phyloP scores from a whole-genome alignment of 495 filamentous ascomycete species.

The Annulohypoxylon bovei region DNA sequence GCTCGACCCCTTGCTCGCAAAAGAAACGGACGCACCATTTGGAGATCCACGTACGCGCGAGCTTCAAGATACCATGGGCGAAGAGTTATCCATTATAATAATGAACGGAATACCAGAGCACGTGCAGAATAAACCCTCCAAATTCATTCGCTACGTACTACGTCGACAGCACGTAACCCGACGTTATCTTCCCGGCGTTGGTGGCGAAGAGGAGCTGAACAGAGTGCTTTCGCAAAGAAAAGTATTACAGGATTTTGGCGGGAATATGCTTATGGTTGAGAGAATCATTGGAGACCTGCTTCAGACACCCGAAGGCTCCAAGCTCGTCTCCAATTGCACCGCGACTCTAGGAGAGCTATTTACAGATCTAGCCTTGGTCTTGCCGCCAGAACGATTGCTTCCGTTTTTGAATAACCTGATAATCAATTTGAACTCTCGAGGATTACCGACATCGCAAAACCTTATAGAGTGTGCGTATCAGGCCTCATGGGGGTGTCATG shows the following conservation, averaged over 20 bases:
- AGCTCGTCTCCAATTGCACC: slow-evolving; percentile 15
- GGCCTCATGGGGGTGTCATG: slow-evolving; percentile 18
- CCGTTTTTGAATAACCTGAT: slow-evolving; percentile 42
- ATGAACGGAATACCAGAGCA: slow-evolving; percentile 37
- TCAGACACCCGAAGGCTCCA: slow-evolving; percentile 27
- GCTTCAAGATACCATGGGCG: neutral
- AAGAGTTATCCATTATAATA: neutral
- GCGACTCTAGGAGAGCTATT: neutral
- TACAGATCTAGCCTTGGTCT: neutral
- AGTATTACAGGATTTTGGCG: neutral
- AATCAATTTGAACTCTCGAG: slow-evolving; percentile 25
- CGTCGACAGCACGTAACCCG: slow-evolving; percentile 19
- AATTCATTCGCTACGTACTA: slow-evolving; percentile 31
- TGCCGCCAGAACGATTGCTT: slow-evolving; percentile 16
- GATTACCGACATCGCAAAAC: neutral
- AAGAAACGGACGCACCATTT: neutral
- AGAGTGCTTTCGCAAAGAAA: neutral
- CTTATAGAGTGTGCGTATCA: slow-evolving; percentile 12
- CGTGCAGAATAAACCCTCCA: slow-evolving; percentile 8
- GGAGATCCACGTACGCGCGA: too few relatives aligned
- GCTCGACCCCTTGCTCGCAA: slow-evolving; percentile 13
- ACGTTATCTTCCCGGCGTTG: neutral
- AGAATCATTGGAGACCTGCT: slow-evolving; percentile 30
- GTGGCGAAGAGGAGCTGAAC: neutral
- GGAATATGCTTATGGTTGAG: slow-evolving; percentile 21